These are phyloP conservation scores for Didymella pinodella DNA, from an alignment of 2,329 filamentous ascomycete species.

Conservation along the genomic window DNA sequence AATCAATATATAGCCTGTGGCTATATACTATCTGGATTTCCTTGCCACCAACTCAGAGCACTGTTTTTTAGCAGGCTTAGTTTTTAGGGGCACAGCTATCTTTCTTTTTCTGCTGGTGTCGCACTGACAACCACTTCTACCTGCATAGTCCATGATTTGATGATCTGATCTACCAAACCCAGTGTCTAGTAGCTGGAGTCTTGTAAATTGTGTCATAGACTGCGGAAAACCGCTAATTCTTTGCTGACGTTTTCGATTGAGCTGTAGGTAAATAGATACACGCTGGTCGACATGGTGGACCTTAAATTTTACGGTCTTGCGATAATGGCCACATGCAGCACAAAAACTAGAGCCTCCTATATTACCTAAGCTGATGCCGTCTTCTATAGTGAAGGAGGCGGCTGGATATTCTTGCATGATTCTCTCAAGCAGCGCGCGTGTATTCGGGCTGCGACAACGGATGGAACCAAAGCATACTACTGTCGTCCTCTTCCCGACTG, in stretches of 20 bases:
- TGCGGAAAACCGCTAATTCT: slow-evolving; percentile 22
- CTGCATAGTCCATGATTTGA: neutral
- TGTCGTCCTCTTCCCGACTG: neutral
- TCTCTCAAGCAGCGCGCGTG: neutral
- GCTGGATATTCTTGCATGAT: neutral
- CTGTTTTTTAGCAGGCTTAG: neutral
- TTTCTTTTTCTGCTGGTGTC: slow-evolving; percentile 15
- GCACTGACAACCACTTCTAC: neutral
- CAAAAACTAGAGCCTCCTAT: neutral
- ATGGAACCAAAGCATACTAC: neutral
- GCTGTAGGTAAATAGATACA: neutral
- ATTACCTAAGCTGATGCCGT: too few relatives aligned
- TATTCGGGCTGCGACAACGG: neutral
- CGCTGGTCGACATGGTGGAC: neutral
- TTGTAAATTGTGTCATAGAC: slow-evolving; percentile 14
- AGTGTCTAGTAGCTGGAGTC: slow-evolving; percentile 19
- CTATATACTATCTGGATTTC: neutral
- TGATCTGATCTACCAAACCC: neutral
- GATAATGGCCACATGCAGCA: neutral
- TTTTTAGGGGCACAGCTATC: neutral
- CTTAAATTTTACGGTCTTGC: neutral
- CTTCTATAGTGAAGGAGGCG: too few relatives aligned
- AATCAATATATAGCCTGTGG: neutral
- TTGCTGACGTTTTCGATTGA: neutral
- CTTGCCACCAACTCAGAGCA: neutral